These are phyloP conservation scores for Filosporella fistucella DNA, from an alignment of 495 filamentous ascomycete genomes.

Conservation along the genomic window DNA sequence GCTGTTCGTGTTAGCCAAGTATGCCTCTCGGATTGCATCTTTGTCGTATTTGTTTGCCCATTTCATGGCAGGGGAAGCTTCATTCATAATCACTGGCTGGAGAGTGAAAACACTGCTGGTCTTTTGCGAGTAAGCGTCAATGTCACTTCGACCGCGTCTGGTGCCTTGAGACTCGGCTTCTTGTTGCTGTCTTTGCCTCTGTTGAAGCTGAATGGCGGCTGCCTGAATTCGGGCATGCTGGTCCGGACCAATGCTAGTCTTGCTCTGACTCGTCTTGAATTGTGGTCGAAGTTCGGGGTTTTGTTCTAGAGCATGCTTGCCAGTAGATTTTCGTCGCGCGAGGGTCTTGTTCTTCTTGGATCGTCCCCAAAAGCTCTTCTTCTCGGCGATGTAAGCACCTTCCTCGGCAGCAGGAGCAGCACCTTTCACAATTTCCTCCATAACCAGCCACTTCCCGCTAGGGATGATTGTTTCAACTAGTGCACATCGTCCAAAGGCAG, in stretches of 20 bases:
- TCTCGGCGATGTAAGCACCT: constrained; percentile 86
- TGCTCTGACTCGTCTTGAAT: constrained; percentile 35
- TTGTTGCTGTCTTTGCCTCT: constrained; percentile 58
- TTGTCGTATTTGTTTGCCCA: constrained; percentile 92
- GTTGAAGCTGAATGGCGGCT: constrained; percentile 77
- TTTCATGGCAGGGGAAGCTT: constrained; percentile 90
- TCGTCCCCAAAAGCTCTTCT: constrained; percentile 87
- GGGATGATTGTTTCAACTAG: constrained; percentile 82
- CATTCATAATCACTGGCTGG: constrained; percentile 78
- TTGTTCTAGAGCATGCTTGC: constrained; percentile 37
- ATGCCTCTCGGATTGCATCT: constrained; percentile 72
- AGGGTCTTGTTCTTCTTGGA: constrained; percentile 64
- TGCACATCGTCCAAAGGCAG: constrained; percentile 90
- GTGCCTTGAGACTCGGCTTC: constrained; percentile 31
- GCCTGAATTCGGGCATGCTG: constrained; percentile 90
- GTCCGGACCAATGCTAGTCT: constrained; percentile 84
- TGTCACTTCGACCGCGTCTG: constrained; percentile 45
- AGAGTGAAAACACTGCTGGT: constrained; percentile 91
- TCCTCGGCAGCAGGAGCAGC: constrained; percentile 81
- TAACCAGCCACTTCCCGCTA: constrained; percentile 82
- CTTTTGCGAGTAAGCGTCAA: constrained; percentile 59
- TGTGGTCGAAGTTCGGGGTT: constrained; percentile 16
- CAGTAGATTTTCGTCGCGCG: constrained; percentile 59
- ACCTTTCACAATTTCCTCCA: constrained; percentile 95
- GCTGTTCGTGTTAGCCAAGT: constrained; percentile 66